phyloP scores from a whole-genome alignment of 129 eudicot species.

The Heracleum sosnowskyi region DNA sequence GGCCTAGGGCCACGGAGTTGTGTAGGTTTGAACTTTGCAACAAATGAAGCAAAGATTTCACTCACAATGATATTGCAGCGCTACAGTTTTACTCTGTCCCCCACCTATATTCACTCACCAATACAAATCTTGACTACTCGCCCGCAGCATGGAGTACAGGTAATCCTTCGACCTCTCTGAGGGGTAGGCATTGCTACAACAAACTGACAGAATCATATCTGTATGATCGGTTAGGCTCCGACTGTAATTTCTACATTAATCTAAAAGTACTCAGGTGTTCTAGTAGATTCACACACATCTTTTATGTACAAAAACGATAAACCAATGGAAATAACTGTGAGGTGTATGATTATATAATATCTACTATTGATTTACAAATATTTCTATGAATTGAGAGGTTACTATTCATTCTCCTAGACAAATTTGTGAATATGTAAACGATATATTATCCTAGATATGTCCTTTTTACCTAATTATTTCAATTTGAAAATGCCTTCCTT shows the following conservation, averaged over 20 bases:
- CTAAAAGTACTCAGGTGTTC: no score
- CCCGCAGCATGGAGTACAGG: conserved; percentile 11
- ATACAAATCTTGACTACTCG: conserved; percentile 8
- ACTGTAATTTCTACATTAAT: neutral
- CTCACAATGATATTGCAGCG: conserved; percentile 17
- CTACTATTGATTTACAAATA: no score
- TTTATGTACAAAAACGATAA: no score
- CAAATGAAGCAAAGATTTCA: conserved; percentile 13
- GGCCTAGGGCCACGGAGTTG: conserved; percentile 9
- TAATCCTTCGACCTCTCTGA: conserved; percentile 8
- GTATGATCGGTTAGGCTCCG: neutral
- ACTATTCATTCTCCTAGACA: no score
- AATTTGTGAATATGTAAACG: no score
- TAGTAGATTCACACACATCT: no score
- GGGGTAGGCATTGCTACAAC: neutral
- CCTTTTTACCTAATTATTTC: no score
- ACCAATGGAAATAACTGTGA: no score
- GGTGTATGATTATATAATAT: no score
- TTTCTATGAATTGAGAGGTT: no score
- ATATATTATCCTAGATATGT: no score
- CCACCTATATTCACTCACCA: conserved; percentile 12
- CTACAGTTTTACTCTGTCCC: conserved; percentile 12
- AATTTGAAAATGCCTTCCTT: no score
- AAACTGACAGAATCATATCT: neutral
- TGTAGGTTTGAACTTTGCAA: conserved; percentile 12